These are phyloP conservation scores for Cordyceps javanica DNA, from an alignment of 2,329 filamentous ascomycete genomes.

Conservation along the genomic window DNA sequence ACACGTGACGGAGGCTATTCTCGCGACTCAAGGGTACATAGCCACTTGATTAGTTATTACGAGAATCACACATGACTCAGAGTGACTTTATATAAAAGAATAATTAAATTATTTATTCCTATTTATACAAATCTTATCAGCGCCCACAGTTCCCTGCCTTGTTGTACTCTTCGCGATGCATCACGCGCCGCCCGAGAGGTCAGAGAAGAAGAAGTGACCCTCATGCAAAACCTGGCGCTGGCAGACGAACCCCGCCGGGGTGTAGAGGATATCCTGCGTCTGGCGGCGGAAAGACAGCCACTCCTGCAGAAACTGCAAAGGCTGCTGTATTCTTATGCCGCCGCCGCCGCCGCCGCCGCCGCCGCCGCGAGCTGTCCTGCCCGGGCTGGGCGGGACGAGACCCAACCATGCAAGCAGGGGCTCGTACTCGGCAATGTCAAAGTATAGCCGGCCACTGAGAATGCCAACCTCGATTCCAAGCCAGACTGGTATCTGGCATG, in stretches of 20 bases:
- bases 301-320: conserved; percentile 42
- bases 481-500: conserved; percentile 42
- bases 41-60: too few species aligned
- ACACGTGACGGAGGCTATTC: too few species aligned
- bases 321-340: conserved; percentile 8
- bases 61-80: too few species aligned
- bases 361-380: not conserved
- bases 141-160: not conserved
- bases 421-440: conserved; percentile 42
- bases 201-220: conserved; percentile 44
- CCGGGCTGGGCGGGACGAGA: conserved; percentile 16
- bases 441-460: conserved; percentile 55
- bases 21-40: too few species aligned
- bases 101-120: too few species aligned
- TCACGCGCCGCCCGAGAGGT: too few species aligned
- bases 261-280: conserved; percentile 49
- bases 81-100: too few species aligned
- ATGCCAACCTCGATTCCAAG: conserved; percentile 54
- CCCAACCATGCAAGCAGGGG: conserved; percentile 28
- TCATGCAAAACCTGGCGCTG: conserved; percentile 38
- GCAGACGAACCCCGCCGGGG: conserved; percentile 49
- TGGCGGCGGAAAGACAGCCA: conserved; percentile 48
- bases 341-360: too few species aligned
- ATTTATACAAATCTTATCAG: not conserved
- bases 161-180: not conserved